Conservation (phyloP, 108 stramenopile genomes). For the Discostella pseudostelligera region DNA sequence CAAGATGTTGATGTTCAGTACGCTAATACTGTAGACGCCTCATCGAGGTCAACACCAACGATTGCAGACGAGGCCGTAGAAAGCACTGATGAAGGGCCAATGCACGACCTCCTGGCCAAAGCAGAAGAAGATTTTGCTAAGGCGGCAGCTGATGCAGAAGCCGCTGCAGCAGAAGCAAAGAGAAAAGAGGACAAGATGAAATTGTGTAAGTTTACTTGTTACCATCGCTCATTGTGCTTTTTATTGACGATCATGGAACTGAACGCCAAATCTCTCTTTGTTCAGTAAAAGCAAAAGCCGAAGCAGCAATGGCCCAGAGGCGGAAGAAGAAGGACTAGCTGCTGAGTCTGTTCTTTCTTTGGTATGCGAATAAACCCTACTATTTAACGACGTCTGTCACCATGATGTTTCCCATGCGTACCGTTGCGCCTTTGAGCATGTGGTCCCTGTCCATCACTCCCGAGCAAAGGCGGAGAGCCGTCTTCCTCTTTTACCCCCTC, state of each 20-base stretch:
- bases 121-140: constrained; percentile 42
- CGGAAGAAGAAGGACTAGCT: constrained; percentile 28
- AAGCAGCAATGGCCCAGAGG: constrained; percentile 42
- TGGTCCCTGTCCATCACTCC: constrained; percentile 70
- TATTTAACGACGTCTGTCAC: constrained; percentile 1
- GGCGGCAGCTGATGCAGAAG: constrained; percentile 39
- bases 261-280: background rate
- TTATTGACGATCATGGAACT: background rate
- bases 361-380: too few relatives aligned
- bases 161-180: constrained; percentile 58
- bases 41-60: background rate
- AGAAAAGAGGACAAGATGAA: constrained; percentile 83
- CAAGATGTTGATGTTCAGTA: constrained; percentile 9
- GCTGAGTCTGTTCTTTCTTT: too few relatives aligned
- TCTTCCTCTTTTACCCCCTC: constrained; percentile 67
- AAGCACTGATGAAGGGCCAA: constrained; percentile 34
- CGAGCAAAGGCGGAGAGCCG: constrained; percentile 72
- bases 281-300: constrained; percentile 37
- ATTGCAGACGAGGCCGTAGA: constrained; percentile 9
- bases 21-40: constrained; percentile 7
- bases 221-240: background rate
- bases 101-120: constrained; percentile 39
- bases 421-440: constrained; percentile 43
- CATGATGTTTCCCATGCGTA: constrained; percentile 11
- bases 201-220: constrained; percentile 22